phyloP scores from a whole-genome alignment of 176 grass and related monocot genomes.

The Eleusine indica region DNA sequence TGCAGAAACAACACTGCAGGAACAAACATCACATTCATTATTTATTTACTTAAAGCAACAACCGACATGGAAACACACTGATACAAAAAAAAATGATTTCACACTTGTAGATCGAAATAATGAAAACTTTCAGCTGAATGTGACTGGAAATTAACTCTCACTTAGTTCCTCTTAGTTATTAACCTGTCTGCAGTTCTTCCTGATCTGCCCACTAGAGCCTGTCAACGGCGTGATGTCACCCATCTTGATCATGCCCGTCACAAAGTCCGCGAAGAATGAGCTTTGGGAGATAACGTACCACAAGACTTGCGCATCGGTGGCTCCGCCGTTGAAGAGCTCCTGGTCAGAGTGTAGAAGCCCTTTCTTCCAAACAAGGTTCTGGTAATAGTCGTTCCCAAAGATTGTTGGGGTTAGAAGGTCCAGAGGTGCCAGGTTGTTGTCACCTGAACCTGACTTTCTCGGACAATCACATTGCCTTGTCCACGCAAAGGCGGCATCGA shows the following conservation, averaged over 20 bases:
- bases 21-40: background rate
- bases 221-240: constrained; percentile 53
- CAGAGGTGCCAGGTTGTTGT: constrained; percentile 65
- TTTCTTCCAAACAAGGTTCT: constrained; percentile 40
- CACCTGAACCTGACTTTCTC: constrained; percentile 20
- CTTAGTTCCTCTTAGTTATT: background rate
- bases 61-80: background rate
- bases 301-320: constrained; percentile 35
- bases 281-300: constrained; percentile 26
- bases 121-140: background rate
- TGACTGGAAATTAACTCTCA: no score
- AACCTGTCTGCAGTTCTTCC: constrained; percentile 65
- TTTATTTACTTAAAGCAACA: background rate
- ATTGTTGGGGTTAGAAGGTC: constrained; percentile 55
- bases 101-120: background rate
- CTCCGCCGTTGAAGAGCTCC: constrained; percentile 61
- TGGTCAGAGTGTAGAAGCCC: constrained; percentile 74
- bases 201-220: constrained; percentile 56
- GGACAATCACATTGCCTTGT: constrained; percentile 44
- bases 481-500: constrained; percentile 43
- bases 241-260: constrained; percentile 63
- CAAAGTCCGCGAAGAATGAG: constrained; percentile 58
- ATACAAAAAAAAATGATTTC: background rate
- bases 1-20: background rate
- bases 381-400: constrained; percentile 63